Conservation (phyloP, 306 rosid species). For the Coriaria nepalensis region DNA sequence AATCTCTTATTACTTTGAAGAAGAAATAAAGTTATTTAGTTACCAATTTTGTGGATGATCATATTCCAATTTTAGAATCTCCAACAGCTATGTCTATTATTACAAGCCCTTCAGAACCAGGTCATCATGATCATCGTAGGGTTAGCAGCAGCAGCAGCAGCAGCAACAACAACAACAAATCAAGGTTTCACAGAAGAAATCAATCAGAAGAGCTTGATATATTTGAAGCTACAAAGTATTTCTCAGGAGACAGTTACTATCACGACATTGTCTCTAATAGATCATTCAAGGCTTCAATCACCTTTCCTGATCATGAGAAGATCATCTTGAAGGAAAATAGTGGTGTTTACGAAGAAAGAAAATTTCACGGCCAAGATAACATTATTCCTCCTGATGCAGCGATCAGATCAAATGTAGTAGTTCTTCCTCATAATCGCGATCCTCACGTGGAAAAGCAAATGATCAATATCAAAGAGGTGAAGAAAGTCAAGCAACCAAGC, state of each 20-base stretch:
- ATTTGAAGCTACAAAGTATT: conserved; percentile 80
- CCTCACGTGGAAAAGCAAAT: conserved; percentile 27
- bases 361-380: too few species aligned
- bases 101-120: conserved; percentile 40
- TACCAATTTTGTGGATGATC: too few species aligned
- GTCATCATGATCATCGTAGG: too few species aligned
- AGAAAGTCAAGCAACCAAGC: conserved; percentile 60
- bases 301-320: neutral
- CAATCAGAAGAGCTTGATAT: conserved; percentile 87
- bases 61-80: too few species aligned
- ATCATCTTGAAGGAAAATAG: conserved; percentile 42
- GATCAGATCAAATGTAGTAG: conserved; percentile 34
- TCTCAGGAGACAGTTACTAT: conserved; percentile 70
- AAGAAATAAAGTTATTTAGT: too few species aligned
- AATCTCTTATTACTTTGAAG: too few species aligned
- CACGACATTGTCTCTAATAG: neutral
- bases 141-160: too few species aligned
- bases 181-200: conserved; percentile 53
- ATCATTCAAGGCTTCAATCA: conserved; percentile 15
- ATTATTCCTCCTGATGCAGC: conserved; percentile 63
- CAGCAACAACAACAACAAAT: conserved; percentile 33
- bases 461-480: conserved; percentile 52
- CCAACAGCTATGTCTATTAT: conserved; percentile 45
- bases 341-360: conserved; percentile 45
- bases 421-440: conserved; percentile 25